Percentiles rank a stretch among this genome's conserved stretches.
Evolutionary conservation across 1,284 basidiomycete genomes (phyloP).

Genomic region (Cystobasidium slooffiae): DNA sequence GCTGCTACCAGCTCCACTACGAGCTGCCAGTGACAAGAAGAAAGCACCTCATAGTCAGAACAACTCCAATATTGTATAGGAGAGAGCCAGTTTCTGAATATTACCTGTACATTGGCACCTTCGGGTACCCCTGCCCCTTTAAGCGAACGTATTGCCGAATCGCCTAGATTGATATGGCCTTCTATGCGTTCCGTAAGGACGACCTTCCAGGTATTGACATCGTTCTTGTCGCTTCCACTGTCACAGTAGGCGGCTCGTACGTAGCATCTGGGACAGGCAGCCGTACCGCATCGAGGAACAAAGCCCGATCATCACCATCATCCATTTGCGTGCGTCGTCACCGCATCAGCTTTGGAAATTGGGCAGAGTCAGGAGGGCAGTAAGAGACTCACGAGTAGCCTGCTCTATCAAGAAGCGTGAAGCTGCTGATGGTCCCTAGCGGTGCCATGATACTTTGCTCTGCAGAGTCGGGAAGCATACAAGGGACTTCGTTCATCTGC

Average conservation of each 20-base stretch:
- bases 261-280: conserved; percentile 14
- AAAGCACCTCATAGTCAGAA: neutral
- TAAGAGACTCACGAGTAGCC: conserved; percentile 40
- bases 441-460: conserved; percentile 7
- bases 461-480: neutral
- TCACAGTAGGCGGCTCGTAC: conserved; percentile 37
- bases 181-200: conserved; percentile 28
- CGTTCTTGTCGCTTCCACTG: conserved; percentile 4
- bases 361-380: too few species aligned
- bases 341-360: neutral
- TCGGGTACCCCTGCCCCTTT: conserved; percentile 41
- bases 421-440: conserved; percentile 22
- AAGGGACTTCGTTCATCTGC: neutral
- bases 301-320: conserved; percentile 15
- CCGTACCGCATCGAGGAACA: neutral
- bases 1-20: conserved; percentile 40
- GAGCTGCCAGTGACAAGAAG: conserved; percentile 7
- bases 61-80: neutral
- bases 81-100: neutral
- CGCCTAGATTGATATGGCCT: conserved; percentile 36
- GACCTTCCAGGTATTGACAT: conserved; percentile 21
- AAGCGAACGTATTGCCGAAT: conserved; percentile 25
- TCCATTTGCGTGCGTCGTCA: neutral
- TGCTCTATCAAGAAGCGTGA: conserved; percentile 33
- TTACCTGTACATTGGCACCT: conserved; percentile 36